Base-by-base conservation (phyloP, 352 stramenopile genomes). In the Phytophthora agathidicida region DNA sequence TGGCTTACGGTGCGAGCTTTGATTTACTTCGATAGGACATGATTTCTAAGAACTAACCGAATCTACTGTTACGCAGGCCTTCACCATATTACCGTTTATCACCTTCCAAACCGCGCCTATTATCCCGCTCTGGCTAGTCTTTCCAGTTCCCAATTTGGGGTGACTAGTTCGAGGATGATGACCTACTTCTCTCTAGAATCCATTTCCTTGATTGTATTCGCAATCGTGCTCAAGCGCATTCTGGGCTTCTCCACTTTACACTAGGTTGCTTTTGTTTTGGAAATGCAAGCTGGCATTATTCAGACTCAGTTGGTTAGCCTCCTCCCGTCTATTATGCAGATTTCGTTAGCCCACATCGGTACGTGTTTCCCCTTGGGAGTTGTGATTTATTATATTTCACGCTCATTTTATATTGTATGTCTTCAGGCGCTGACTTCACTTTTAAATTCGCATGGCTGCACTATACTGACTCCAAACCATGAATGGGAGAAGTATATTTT, bases 191-290 rank as follows among this genome's bases (percentile, higher is more conserved):
- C 22, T 2, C 11, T 68, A 0, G 60, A 63, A 37, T 46, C 59
- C 9, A 3, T 24, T 3, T 57, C 60, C 6, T 27, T 68, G 7
- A 22, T 44, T 5, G 17, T 37, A 11, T 20, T 37, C 4, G 44
- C 28, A 5, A 7, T 39, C 3, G 19, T 54, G 4, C 23, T 68
- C 5, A 41, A 43, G 32, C 44, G n/a, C 11, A 37, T 30, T 5
- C 49, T 68, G 7, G 36, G 46, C 0, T 36, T 63, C 16, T 74
- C 68, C 23, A 26, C 52, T 5, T 1, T 60, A 10, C 50, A 44
- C 7, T 64, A 77, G 41, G 45, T 77, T 1, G 39, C 60, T 3
- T 77, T 77, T 23, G 67, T 80, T 23, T 23, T 80, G 2, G 56
- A 68, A 10, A 65, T 14, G 10, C 58, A 77, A 38, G 14, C 13